Conservation (phyloP, 2,329 filamentous ascomycete genomes). For the Sporothrix globosa region DNA sequence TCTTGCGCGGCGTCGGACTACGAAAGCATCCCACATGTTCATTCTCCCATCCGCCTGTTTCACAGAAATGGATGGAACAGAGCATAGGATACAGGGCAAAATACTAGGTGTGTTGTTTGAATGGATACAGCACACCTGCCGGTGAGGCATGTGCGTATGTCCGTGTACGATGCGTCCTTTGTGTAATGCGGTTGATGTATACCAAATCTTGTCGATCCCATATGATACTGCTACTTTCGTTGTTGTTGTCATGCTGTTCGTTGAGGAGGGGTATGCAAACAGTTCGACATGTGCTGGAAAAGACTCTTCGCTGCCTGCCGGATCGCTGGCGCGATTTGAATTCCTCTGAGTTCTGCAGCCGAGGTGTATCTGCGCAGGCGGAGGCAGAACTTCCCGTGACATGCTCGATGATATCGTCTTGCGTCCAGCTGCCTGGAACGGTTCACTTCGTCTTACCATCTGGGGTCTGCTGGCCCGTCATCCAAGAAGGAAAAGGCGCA, state of each 20-base stretch:
- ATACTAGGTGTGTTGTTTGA: neutral
- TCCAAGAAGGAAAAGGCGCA: slow-evolving; percentile 6
- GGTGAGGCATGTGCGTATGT: neutral
- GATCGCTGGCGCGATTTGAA: neutral
- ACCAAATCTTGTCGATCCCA: neutral
- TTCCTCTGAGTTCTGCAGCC: neutral
- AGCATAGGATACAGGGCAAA: neutral
- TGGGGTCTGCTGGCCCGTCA: neutral
- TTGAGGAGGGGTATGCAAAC: neutral
- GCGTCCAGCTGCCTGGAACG: neutral
- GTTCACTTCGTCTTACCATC: neutral
- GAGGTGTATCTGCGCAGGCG: neutral
- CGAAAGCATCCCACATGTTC: neutral
- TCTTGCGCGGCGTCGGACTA: slow-evolving; percentile 4
- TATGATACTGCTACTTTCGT: neutral
- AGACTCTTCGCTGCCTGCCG: neutral
- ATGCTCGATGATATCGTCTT: neutral
- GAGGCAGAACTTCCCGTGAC: neutral
- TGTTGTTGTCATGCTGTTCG: neutral
- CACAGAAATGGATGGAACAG: neutral
- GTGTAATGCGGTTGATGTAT: neutral
- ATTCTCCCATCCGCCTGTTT: slow-evolving; percentile 10
- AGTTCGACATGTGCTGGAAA: neutral
- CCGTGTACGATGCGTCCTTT: neutral
- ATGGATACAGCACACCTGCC: slow-evolving; percentile 7